phyloP scores from a whole-genome alignment of 1,139 yeast genomes.

The Candida smagusa region DNA sequence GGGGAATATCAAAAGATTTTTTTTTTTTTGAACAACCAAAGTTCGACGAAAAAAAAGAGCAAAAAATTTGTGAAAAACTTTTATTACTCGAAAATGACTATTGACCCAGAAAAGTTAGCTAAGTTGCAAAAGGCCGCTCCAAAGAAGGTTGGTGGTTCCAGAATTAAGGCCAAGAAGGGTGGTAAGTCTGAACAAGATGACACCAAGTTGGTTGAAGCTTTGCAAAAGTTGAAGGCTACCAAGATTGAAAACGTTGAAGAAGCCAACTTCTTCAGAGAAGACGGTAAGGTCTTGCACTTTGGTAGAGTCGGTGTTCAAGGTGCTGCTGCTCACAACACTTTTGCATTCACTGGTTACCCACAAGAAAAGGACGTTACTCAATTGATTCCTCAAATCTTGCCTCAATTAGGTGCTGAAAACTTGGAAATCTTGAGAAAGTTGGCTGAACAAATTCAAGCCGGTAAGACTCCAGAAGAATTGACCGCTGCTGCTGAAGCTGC shows the following conservation, averaged over 20 bases:
- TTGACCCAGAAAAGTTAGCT: conserved; percentile 85
- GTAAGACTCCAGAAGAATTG: conserved; percentile 44
- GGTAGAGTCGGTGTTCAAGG: conserved; percentile 94
- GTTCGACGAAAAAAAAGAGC: conserved; percentile 6
- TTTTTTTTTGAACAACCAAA: not conserved
- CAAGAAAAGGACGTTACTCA: conserved; percentile 92
- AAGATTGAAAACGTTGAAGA: conserved; percentile 89
- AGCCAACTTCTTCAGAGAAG: conserved; percentile 96
- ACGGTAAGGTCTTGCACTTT: conserved; percentile 94
- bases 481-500: conserved; percentile 48
- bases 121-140: conserved; percentile 72
- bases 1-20: not conserved
- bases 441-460: conserved; percentile 83
- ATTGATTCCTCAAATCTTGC: conserved; percentile 90
- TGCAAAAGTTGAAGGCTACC: conserved; percentile 87
- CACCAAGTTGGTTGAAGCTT: conserved; percentile 84
- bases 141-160: conserved; percentile 85
- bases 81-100: conserved; percentile 52
- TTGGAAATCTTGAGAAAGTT: conserved; percentile 84
- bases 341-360: conserved; percentile 93
- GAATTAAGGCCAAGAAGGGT: conserved; percentile 75
- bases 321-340: conserved; percentile 86
- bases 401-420: conserved; percentile 96
- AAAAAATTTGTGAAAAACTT: conserved; percentile 5
- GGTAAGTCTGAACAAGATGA: conserved; percentile 74